Evolutionary conservation across 129 eudicot genomes (phyloP), one percentile per base, ranked within the genome.

Genomic region (Scalesia atractyloides): DNA sequence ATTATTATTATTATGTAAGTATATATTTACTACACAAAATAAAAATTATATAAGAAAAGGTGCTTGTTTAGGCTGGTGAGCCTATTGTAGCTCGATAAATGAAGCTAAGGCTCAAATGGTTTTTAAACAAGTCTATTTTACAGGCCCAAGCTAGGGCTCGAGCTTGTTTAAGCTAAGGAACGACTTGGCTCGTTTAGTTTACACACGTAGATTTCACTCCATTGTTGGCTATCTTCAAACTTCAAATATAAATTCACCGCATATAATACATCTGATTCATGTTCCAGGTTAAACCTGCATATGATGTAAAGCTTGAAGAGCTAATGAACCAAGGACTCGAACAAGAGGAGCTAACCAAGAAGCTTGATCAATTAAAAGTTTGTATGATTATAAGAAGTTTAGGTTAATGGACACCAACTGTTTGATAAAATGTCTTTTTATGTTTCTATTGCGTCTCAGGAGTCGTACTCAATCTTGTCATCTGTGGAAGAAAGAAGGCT

Each of bases 401-500:
- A 7, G 8, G 18, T 67, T 46, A 14, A 46, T 61, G 68, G 8
- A 68, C 15, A 62, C 49, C 57, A 53, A 39, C 3, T 52, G 76
- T 70, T 70, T 41, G 75, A 5, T 70, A 47, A 47, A 52, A 68
- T 69, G 58, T 53, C 0, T 36, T 30, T 74, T 60, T 33, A 49
- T 68, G 69, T 34, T 54, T 48, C 10, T 58, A 3, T 30, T 52
- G 18, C n/a, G 9, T 46, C 67, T 0, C 48, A 93, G 95, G 98
- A 89, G 59, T 84, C 98, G 0, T 80, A 90, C 70, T 63, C 88
- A 3, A 84, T 89, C n/a, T 81, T 93, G 77, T 89, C 98, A 0
- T 53, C 88, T 0, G 86, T 63, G 19, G 89, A 89, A 56, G 98
- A 93, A 57, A 84, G 97, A 79, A 89, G 98, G 66, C 18, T 93